Evolutionary conservation across 2,329 filamentous ascomycete species (phyloP), one percentile per base, ranked within the genome.

Genomic region (Capronia americana): DNA sequence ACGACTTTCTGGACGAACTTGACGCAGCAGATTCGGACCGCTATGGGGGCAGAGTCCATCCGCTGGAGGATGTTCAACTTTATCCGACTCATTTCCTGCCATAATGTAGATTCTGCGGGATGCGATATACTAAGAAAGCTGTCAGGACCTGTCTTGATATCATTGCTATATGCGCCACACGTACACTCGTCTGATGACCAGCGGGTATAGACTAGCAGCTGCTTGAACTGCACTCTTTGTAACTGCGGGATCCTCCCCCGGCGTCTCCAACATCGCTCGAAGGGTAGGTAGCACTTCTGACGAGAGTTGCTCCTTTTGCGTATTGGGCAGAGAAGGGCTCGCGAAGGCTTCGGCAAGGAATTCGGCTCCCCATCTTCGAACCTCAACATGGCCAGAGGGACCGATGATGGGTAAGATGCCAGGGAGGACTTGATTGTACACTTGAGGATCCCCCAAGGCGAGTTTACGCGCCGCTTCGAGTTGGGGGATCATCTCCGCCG

Each of bases 1-100:
- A 99, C 91, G 53, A 98, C 92, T 70, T 92, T 89, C 81, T 99
- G 94, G 44, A 92, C 90, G 78, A 99, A 99, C 79, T 99, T 99
- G 84, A 98, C 90, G 81, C 95, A 98, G 83, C 93, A 96, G 77
- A 98, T 90, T 73, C 90, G 90, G 69, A 98, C 87, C 2, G 92
- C 90, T 12, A 90, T 85, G 14, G 87, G 82, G 20, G 92, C 89
- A 51, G 84, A 86, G 73, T 97, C 94, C 94, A 96, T 97, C 74
- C 95, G 88, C 66, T 87, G 88, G 67, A 99, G 79, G 72, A 99
- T 95, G 73, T 89, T 91, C 63, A 91, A 88, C 82, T 99, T 99
- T 79, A 98, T 94, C 11, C 88, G 86, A 61, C 88, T 85, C 87
- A 98, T 96, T 70, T 89, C 88, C 75, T 95, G 90, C 95, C 95